Evolutionary conservation across 202 grass and related monocot genomes (phyloP), one percentile per base, ranked within the genome.

Genomic region (Schoenoplectus triqueter): DNA sequence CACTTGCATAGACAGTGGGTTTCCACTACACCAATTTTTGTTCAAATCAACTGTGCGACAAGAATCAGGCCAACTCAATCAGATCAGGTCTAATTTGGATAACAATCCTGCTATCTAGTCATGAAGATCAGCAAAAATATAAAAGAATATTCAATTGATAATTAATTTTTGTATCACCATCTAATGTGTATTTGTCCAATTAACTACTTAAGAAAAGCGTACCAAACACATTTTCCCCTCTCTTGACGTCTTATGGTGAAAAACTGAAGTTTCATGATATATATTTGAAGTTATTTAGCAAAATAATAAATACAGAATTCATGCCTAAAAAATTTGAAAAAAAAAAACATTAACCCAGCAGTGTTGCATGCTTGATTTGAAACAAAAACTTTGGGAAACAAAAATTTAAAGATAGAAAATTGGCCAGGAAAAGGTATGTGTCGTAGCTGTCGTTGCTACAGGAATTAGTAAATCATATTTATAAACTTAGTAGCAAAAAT

Each of bases 151-250:
- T 61, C 57, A 61, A 61, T 61, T 61, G 57, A 3, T 13, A 17
- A 61, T 61, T 61, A 61, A 61, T 61, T 61, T 61, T 61, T 61
- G 15, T 61, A 39, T 39, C 21, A 66, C 64, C 64, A 66, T 31
- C 8, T 7, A 57, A 14, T 13, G 14, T 31, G 4, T 31, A 0
- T 22, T 6, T 22, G 19, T 20, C 0, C 19, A 10, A 10, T 66
- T 66, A 10, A 22, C 2, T 65, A 2, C 31, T 56, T 13, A 65
- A 39, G 7, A 10, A 57, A 57, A 57, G 54, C 13, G 13, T 57
- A 57, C 45, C 45, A 47, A 14, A 57, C 54, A 57, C 31, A 31
- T 31, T 31, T 31, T 31, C 31, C 39, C 10, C 10, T 10, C 4
- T 10, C 39, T 10, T 66, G 19, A 39, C 39, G 10, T 66, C 20